Evolutionary conservation across 345 rosid species (phyloP).

Genomic region (Excoecaria cochinchinensis): DNA sequence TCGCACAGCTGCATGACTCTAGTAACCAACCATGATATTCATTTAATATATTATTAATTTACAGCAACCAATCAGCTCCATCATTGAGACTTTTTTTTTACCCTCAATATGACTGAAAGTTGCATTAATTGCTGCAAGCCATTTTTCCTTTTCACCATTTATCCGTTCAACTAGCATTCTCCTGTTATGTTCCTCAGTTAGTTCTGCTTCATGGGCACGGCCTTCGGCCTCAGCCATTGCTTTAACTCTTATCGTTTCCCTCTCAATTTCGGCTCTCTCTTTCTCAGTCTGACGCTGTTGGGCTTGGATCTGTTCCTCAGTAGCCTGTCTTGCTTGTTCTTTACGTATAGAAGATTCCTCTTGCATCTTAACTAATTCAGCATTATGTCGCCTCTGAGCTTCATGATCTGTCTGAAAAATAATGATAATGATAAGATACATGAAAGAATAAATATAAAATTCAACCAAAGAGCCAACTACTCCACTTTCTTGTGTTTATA

Average conservation of each 20-base stretch:
- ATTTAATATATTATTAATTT: background rate
- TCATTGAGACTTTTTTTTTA: constrained; percentile 17
- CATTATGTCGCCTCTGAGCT: constrained; percentile 79
- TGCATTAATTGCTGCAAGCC: constrained; percentile 95
- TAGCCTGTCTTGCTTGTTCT: constrained; percentile 68
- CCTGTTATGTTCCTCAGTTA: constrained; percentile 85
- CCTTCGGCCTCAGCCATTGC: constrained; percentile 99
- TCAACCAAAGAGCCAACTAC: background rate
- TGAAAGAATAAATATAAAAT: background rate
- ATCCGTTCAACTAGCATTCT: constrained; percentile 73
- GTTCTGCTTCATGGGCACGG: constrained; percentile 81
- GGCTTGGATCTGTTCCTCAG: constrained; percentile 95
- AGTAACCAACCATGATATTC: constrained; percentile 1
- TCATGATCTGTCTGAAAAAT: constrained; percentile 82
- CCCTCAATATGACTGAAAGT: constrained; percentile 87
- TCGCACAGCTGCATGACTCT: background rate
- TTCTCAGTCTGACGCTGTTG: constrained; percentile 93
- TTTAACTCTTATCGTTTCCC: constrained; percentile 88
- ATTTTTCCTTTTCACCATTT: constrained; percentile 91
- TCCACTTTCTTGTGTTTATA: background rate
- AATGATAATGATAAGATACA: constrained; percentile 12
- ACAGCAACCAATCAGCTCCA: background rate
- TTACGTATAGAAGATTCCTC: constrained; percentile 78
- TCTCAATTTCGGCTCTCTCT: constrained; percentile 90
- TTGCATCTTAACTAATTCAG: constrained; percentile 84